A percentile compares a stretch with the other conserved stretches of the same genome.
Evolutionary conservation across 495 filamentous ascomycete genomes (phyloP).

Genomic region (Melanomma pulvis-pyrius): DNA sequence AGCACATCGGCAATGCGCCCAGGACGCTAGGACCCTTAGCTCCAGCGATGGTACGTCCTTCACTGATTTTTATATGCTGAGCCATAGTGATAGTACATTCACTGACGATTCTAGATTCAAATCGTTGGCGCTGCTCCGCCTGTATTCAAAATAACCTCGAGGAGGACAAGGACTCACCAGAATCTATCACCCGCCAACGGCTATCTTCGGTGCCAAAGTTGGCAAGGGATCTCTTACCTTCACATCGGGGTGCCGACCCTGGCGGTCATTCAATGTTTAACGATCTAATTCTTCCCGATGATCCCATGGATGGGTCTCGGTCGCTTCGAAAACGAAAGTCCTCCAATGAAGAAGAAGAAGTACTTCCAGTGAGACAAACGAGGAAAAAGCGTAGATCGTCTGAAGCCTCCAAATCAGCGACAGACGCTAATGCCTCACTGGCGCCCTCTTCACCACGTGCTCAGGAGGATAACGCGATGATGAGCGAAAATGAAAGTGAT

Average conservation of each 20-base stretch:
- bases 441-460: slow-evolving; percentile 29
- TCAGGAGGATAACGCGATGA: slow-evolving; percentile 11
- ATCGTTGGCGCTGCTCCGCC: slow-evolving; percentile 76
- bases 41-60: slow-evolving; percentile 65
- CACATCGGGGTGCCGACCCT: slow-evolving; percentile 67
- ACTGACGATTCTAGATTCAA: slow-evolving; percentile 52
- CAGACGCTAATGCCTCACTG: slow-evolving; percentile 20
- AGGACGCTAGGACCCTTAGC: slow-evolving; percentile 71
- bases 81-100: neutral
- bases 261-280: slow-evolving; percentile 86
- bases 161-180: slow-evolving; percentile 42
- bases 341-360: slow-evolving; percentile 56
- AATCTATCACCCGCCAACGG: slow-evolving; percentile 41
- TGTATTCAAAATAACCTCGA: slow-evolving; percentile 69
- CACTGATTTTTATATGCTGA: slow-evolving; percentile 1
- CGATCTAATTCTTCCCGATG: slow-evolving; percentile 74
- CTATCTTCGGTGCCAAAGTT: slow-evolving; percentile 48
- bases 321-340: slow-evolving; percentile 85
- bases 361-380: slow-evolving; percentile 36
- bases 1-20: slow-evolving; percentile 95
- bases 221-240: slow-evolving; percentile 73
- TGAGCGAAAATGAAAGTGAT: slow-evolving; percentile 36
- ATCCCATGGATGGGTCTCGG: slow-evolving; percentile 82
- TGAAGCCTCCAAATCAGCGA: slow-evolving; percentile 20
- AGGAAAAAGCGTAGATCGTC: slow-evolving; percentile 44